These are phyloP conservation scores for Erodium moschatum DNA, from an alignment of 441 rosid species.

Conservation along the genomic window DNA sequence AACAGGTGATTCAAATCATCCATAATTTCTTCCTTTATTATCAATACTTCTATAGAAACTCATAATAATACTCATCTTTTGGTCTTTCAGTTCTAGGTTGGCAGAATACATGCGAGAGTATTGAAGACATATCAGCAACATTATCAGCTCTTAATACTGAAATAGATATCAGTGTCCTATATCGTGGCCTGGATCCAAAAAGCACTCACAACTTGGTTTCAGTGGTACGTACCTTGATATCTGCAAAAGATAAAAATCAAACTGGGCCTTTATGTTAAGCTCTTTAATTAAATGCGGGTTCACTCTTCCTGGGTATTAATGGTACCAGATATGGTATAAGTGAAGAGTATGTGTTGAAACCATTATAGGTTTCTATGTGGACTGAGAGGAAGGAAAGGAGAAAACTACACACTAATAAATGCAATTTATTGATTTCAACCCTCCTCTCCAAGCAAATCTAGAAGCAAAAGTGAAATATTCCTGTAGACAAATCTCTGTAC, in stretches of 20 bases:
- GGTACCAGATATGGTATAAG: background rate
- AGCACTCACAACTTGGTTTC: constrained; percentile 61
- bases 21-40: constrained; percentile 10
- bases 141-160: constrained; percentile 61
- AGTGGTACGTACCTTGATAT: constrained; percentile 44
- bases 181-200: constrained; percentile 72
- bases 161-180: constrained; percentile 73
- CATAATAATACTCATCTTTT: constrained; percentile 14
- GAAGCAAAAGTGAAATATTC: background rate
- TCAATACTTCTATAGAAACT: constrained; percentile 9
- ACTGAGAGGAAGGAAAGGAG: background rate
- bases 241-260: background rate
- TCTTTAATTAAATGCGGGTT: background rate
- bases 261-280: background rate
- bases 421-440: background rate
- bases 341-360: background rate
- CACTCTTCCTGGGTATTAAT: background rate
- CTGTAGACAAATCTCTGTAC: background rate
- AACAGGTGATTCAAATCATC: constrained; percentile 42
- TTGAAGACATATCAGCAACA: constrained; percentile 72
- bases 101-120: constrained; percentile 87
- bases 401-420: background rate
- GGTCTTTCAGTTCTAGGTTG: constrained; percentile 77
- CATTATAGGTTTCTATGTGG: background rate
- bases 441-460: background rate